These are phyloP conservation scores for Taphrina deformans DNA, from an alignment of 1,139 yeast genomes.

Conservation along the genomic window DNA sequence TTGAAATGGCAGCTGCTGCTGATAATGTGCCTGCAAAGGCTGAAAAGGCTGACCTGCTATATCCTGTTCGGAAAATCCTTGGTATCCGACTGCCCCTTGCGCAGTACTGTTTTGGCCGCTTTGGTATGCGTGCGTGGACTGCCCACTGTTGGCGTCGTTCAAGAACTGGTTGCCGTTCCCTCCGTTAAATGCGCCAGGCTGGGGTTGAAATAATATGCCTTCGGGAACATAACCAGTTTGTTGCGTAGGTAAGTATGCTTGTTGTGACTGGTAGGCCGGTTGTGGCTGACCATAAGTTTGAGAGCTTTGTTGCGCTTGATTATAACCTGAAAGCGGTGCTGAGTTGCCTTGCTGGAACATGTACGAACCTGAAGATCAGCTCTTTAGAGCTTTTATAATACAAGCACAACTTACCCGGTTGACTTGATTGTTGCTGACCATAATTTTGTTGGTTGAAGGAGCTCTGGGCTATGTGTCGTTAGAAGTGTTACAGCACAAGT, in stretches of 20 bases:
- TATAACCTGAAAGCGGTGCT: slow-evolving; percentile 42
- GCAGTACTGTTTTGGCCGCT: not conserved
- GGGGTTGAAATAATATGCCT: slow-evolving; percentile 10
- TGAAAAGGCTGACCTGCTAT: not conserved
- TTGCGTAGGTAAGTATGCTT: not conserved
- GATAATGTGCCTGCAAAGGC: slow-evolving; percentile 5
- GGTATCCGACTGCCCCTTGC: not conserved
- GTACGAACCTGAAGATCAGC: slow-evolving; percentile 16
- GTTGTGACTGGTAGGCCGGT: slow-evolving; percentile 17
- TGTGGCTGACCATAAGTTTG: slow-evolving; percentile 35
- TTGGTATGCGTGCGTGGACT: not conserved
- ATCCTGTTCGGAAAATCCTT: not conserved
- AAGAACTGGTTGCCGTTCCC: not conserved
- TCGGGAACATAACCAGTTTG: slow-evolving; percentile 36
- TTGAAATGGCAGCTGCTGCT: slow-evolving; percentile 37
- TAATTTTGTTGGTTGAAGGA: slow-evolving; percentile 38
- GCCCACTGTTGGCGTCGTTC: not conserved
- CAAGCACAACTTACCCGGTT: slow-evolving; percentile 44
- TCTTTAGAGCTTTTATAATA: too few relatives aligned
- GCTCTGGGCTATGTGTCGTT: slow-evolving; percentile 1
- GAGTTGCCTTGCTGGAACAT: slow-evolving; percentile 5
- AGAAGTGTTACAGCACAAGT: not conserved
- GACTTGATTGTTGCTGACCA: slow-evolving; percentile 42
- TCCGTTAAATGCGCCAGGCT: slow-evolving; percentile 2
- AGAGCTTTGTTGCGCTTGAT: slow-evolving; percentile 26